These are phyloP conservation scores for Schizonepeta tenuifolia DNA, from an alignment of 257 asterid species.

Conservation along the genomic window DNA sequence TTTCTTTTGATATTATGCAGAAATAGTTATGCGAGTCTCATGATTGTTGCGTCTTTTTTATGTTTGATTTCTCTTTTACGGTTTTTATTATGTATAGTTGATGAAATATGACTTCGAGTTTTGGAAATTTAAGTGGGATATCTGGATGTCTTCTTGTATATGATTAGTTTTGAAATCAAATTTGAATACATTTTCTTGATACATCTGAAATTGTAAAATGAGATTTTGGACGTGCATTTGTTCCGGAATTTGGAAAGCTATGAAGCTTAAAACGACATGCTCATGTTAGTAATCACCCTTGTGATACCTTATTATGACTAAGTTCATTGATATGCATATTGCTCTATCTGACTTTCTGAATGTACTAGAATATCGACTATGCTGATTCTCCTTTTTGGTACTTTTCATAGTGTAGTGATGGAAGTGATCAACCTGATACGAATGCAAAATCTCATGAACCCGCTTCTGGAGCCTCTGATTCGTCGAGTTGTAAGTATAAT, in stretches of 20 bases:
- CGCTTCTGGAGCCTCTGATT: constrained; percentile 86
- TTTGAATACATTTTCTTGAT: background rate
- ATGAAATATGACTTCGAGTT: background rate
- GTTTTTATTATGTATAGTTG: background rate
- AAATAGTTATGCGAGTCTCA: too few relatives aligned
- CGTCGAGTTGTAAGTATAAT: constrained; percentile 80
- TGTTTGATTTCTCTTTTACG: background rate
- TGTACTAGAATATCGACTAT: background rate
- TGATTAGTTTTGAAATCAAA: background rate
- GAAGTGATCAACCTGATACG: constrained; percentile 71
- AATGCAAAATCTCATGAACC: constrained; percentile 71
- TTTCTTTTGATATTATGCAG: background rate
- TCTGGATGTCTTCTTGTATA: background rate
- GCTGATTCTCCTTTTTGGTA: constrained; percentile 24
- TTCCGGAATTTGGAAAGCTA: background rate
- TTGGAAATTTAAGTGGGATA: constrained; percentile 6
- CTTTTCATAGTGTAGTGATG: constrained; percentile 63
- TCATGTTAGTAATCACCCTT: background rate
- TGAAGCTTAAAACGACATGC: background rate
- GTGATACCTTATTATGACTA: background rate
- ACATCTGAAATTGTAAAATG: background rate
- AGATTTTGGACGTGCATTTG: background rate
- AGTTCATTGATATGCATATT: background rate
- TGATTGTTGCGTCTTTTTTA: background rate
- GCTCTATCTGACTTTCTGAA: background rate